Conservation (phyloP, 257 asterid genomes). For the Solanum acaule region DNA sequence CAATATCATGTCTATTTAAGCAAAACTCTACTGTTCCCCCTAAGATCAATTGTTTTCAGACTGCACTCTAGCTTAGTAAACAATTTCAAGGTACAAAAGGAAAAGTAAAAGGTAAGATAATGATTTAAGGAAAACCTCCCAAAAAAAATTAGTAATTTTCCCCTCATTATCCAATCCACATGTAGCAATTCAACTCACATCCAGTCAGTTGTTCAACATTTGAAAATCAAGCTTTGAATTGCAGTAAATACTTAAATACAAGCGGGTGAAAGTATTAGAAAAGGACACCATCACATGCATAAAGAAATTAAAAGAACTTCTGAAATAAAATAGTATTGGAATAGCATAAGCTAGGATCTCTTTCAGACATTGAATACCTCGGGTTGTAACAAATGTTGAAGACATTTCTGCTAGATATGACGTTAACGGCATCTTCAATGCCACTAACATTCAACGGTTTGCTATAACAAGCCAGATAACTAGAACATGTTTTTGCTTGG, state of each 20-base stretch:
- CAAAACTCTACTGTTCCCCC: not conserved
- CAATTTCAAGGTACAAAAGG: not conserved
- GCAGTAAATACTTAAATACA: not conserved
- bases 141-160: not conserved
- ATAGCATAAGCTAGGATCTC: not conserved
- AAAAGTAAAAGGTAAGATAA: not conserved
- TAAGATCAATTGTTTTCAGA: not conserved
- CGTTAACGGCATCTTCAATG: conserved; percentile 46
- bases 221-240: not conserved
- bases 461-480: conserved; percentile 29
- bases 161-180: not conserved
- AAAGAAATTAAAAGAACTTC: not conserved
- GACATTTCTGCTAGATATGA: conserved; percentile 40
- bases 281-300: not conserved
- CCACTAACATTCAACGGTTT: conserved; percentile 52
- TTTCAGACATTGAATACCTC: conserved; percentile 35
- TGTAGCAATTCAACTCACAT: not conserved
- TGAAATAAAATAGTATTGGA: not conserved
- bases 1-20: not conserved
- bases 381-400: conserved; percentile 83
- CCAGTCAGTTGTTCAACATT: not conserved
- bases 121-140: not conserved
- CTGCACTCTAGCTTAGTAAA: not conserved
- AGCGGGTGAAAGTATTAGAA: not conserved
- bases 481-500: conserved; percentile 48